Base-by-base conservation (phyloP, 345 rosid species). In the Clarkia xantiana region DNA sequence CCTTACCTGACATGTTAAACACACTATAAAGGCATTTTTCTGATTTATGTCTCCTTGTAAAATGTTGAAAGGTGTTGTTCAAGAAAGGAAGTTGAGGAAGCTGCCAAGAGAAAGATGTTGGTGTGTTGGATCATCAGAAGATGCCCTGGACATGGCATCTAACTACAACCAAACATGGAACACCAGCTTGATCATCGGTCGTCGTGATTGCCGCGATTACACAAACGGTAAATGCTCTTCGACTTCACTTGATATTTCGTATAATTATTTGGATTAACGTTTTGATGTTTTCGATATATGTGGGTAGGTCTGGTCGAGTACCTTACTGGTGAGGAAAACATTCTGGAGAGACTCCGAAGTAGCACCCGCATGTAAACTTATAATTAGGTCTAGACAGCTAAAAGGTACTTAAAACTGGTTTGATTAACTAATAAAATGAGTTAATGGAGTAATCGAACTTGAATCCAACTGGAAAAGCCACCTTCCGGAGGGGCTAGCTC, bases 121-220 rank as follows among this genome's bases (percentile, higher is more conserved):
- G 90, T 62, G 71, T 40, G 82, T 78, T 68, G 97, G 95, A 61
- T 67, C 73, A 62, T 67, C 70, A 51, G 62, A 16, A 41, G 67
- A 69, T 64, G 77, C 76, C 43, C 42, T 75, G 29, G 68, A 74
- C 36, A 64, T 56, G 62, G 89, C 85, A 25, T 54, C 38, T 1
- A 61, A 62, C 29, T 84, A 80, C 70, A 80, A 58, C 53, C 29
- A 45, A 17, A 51, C 49, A 5, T 89, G 97, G 95, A 76, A 66
- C 18, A 74, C 76, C 42, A 60, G 76, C 66, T 71, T 89, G 59
- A 75, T 53, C 58, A 67, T 89, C 49, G 95, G 95, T 4, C 40
- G 7, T 29, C 93, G 80, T 55, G 95, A 89, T 42, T 89, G 97
- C 45, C 78, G 87, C 15, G 67, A 78, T 36, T 89, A 78, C 58